phyloP scores from a whole-genome alignment of 2,329 filamentous ascomycete species.

The Sporothrix inflata region DNA sequence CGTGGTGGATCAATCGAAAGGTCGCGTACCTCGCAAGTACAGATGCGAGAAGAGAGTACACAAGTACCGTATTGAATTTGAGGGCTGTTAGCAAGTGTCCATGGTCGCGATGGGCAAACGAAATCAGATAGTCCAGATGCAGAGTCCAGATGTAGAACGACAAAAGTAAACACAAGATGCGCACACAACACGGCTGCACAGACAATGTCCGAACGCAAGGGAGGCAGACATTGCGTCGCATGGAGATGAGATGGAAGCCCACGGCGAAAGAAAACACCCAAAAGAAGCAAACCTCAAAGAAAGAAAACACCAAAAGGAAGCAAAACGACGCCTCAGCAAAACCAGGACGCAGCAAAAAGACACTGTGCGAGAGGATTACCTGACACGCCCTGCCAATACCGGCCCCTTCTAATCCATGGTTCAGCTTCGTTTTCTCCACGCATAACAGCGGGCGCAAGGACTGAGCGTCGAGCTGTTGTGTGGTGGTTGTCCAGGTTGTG shows the following conservation, averaged over 20 bases:
- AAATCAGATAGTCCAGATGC: not conserved
- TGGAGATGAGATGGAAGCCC: slow-evolving; percentile 4
- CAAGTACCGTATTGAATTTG: not conserved
- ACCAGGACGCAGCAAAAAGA: not conserved
- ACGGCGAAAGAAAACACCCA: not conserved
- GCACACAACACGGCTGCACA: not conserved
- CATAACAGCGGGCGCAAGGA: slow-evolving; percentile 13
- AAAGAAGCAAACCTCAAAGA: not conserved
- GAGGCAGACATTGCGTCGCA: not conserved
- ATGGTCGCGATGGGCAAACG: not conserved
- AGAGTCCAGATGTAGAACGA: slow-evolving; percentile 5
- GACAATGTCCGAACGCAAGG: slow-evolving; percentile 25
- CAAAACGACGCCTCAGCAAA: not conserved
- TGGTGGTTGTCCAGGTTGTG: not conserved
- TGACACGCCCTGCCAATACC: slow-evolving; percentile 10
- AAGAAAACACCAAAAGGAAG: not conserved
- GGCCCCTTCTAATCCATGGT: slow-evolving; percentile 14
- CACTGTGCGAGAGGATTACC: slow-evolving; percentile 10
- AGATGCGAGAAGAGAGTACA: not conserved
- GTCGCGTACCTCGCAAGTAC: not conserved
- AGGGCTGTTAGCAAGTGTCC: not conserved
- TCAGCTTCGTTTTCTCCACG: slow-evolving; percentile 5
- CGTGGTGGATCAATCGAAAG: not conserved
- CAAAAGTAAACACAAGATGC: slow-evolving; percentile 14
- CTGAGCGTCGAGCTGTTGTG: slow-evolving; percentile 1